These are phyloP conservation scores for Aspergillus sp. DNA, from an alignment of 2,329 filamentous ascomycete species.

Conservation along the genomic window DNA sequence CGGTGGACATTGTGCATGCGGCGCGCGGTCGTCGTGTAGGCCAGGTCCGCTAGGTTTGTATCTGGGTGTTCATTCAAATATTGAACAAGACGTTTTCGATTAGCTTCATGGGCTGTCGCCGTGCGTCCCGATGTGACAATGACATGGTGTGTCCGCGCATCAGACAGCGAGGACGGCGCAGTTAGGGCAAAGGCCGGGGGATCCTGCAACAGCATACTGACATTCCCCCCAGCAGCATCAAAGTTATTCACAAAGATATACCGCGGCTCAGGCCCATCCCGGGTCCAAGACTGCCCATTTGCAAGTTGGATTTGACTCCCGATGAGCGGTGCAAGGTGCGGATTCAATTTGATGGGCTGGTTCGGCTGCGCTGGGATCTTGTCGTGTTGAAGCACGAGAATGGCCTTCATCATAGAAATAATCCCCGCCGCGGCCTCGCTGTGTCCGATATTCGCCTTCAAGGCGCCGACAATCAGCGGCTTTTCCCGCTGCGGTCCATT, in stretches of 20 bases:
- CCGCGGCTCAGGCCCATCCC: constrained; percentile 21
- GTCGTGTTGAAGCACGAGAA: constrained; percentile 64
- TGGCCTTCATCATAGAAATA: constrained; percentile 56
- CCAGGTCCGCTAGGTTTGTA: constrained; percentile 53
- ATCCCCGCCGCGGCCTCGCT: constrained; percentile 38
- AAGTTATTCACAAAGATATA: constrained; percentile 62
- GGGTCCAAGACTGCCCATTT: constrained; percentile 9
- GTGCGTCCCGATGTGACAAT: constrained; percentile 59
- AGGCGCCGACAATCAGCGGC: constrained; percentile 29
- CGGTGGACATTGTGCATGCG: constrained; percentile 30
- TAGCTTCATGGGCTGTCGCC: constrained; percentile 44
- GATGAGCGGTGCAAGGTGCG: constrained; percentile 25
- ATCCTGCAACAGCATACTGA: constrained; percentile 44
- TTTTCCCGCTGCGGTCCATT: constrained; percentile 54
- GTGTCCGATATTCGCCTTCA: constrained; percentile 46
- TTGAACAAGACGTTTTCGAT: constrained; percentile 53
- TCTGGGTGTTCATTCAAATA: constrained; percentile 39
- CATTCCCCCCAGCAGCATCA: constrained; percentile 69
- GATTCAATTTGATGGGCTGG: constrained; percentile 53
- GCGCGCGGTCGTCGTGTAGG: constrained; percentile 65
- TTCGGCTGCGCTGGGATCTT: constrained; percentile 65
- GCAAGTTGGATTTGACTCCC: neutral
- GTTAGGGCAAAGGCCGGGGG: neutral
- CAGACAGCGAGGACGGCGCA: constrained; percentile 21
- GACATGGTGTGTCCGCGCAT: constrained; percentile 53